Evolutionary conservation across 208 protist genomes (phyloP).

Genomic region (Naegleria gruberi): DNA sequence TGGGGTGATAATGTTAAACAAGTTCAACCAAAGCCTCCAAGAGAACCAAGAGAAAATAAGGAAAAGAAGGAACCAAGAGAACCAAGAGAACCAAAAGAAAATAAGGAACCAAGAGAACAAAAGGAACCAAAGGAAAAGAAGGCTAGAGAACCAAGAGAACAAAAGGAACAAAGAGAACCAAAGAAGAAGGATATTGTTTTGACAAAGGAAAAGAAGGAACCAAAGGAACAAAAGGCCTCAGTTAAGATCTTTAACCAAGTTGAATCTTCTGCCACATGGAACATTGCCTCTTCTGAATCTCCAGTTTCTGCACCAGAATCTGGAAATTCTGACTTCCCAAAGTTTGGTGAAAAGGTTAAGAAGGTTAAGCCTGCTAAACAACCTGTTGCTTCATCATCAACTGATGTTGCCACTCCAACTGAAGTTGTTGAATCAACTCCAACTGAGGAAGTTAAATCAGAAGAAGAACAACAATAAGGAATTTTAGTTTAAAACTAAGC

Average conservation of each 20-base stretch:
- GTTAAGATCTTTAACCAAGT: neutral
- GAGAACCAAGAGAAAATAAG: neutral
- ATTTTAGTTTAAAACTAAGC: too few species aligned
- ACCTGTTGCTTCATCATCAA: neutral
- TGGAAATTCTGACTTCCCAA: neutral
- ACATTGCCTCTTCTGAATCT: neutral
- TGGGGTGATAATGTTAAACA: neutral
- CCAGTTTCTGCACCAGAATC: neutral
- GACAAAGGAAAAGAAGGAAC: too few species aligned
- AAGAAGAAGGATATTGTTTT: too few species aligned
- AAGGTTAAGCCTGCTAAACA: neutral
- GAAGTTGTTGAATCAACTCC: too few species aligned
- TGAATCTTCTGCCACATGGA: neutral
- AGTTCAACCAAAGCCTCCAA: neutral
- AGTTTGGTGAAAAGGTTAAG: neutral
- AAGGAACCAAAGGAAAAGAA: neutral
- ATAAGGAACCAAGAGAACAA: neutral
- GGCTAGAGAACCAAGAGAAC: neutral
- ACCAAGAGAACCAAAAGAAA: neutral
- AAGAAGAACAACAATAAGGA: too few species aligned
- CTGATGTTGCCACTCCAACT: too few species aligned
- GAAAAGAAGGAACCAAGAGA: neutral
- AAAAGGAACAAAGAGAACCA: neutral
- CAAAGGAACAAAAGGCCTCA: neutral
- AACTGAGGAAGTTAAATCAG: too few species aligned